Percentiles rank a stretch among this genome's conserved stretches.
These are phyloP conservation scores for Penicillium sp. DNA, from an alignment of 2,329 filamentous ascomycete genomes.

Conservation along the genomic window DNA sequence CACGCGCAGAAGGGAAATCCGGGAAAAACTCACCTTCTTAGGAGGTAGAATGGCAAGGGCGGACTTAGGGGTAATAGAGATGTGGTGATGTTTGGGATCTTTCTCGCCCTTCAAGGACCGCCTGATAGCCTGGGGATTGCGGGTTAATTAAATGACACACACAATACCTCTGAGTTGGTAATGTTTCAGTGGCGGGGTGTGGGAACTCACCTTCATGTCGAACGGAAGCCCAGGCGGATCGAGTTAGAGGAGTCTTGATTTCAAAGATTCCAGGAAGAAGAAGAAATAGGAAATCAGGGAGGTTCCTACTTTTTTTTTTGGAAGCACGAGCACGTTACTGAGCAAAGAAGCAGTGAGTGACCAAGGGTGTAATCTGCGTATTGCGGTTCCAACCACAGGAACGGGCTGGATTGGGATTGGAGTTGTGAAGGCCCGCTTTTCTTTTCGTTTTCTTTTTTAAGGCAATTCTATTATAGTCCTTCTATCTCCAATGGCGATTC, in stretches of 20 bases:
- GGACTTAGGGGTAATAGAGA: conserved; percentile 79
- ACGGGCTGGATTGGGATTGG: conserved; percentile 12
- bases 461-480: background rate
- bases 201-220: conserved; percentile 25
- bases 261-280: conserved; percentile 1
- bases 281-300: conserved; percentile 1
- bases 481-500: too few species aligned
- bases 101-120: conserved; percentile 90
- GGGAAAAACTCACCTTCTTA: conserved; percentile 69
- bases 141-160: conserved; percentile 14
- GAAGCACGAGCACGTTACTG: background rate
- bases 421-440: conserved; percentile 3
- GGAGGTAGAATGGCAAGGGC: conserved; percentile 86
- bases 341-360: background rate
- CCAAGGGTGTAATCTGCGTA: conserved; percentile 13
- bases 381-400: conserved; percentile 21
- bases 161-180: conserved; percentile 2
- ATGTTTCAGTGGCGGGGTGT: background rate
- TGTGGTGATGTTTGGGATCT: conserved; percentile 62
- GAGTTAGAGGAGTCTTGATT: background rate
- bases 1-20: background rate
- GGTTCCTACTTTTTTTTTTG: background rate
- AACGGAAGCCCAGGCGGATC: background rate
- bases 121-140: conserved; percentile 64
- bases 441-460: background rate